Percentiles rank a stretch among this genome's conserved stretches.
Evolutionary conservation across 2,329 filamentous ascomycete genomes (phyloP).

Genomic region (Hypoxylon sp.): DNA sequence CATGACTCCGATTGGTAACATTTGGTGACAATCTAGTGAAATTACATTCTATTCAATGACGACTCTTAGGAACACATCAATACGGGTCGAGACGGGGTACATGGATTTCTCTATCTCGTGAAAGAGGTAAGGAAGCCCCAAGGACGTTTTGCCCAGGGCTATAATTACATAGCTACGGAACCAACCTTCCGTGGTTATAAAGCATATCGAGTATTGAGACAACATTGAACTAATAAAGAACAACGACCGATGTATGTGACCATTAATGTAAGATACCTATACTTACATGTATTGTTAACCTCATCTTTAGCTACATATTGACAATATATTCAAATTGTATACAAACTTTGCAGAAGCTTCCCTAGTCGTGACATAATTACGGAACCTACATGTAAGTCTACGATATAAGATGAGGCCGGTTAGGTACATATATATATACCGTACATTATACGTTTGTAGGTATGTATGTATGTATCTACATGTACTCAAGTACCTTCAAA

Average conservation of each 20-base stretch:
- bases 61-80: background rate
- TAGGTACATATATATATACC: too few relatives aligned
- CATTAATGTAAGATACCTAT: background rate
- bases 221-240: background rate
- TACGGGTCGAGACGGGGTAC: background rate
- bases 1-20: conserved; percentile 4
- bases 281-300: too few relatives aligned
- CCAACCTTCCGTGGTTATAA: conserved; percentile 1
- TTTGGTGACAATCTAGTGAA: background rate
- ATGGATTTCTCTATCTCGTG: too few relatives aligned
- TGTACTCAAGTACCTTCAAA: too few relatives aligned
- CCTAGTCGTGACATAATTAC: background rate
- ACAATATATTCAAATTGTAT: background rate
- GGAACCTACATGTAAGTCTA: background rate
- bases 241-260: background rate
- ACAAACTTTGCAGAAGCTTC: background rate
- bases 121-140: background rate
- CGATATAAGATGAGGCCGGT: background rate
- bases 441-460: too few relatives aligned
- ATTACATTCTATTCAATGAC: background rate
- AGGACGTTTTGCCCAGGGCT: background rate
- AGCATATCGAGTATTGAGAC: background rate
- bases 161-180: conserved; percentile 6
- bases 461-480: too few relatives aligned
- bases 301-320: background rate